A percentile compares a stretch with the other conserved stretches of the same genome.
Evolutionary conservation across 176 grass and related monocot genomes (phyloP).

Genomic region (Raddia distichophylla): DNA sequence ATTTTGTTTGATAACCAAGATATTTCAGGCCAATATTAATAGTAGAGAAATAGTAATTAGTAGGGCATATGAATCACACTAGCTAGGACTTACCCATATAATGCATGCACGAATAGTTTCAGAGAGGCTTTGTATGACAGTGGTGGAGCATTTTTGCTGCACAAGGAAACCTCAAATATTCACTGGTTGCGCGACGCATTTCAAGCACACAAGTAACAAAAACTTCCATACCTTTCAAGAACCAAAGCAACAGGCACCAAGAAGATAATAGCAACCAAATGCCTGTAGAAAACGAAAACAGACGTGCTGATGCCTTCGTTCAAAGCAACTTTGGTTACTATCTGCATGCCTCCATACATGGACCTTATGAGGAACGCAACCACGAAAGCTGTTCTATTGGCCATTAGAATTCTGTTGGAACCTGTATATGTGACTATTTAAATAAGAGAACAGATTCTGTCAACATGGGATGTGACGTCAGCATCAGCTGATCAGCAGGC

Average conservation of each 20-base stretch:
- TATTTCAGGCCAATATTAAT: background rate
- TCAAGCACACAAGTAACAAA: background rate
- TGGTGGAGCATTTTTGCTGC: constrained; percentile 51
- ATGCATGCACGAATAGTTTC: constrained; percentile 49
- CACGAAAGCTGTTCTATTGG: constrained; percentile 22
- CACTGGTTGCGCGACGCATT: background rate
- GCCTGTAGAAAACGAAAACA: constrained; percentile 65
- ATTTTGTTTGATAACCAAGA: background rate
- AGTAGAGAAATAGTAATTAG: background rate
- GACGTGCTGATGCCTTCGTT: constrained; percentile 40
- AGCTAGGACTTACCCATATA: constrained; percentile 42
- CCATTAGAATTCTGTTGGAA: constrained; percentile 30
- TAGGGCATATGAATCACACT: background rate
- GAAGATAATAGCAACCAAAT: constrained; percentile 36
- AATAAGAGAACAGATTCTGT: background rate
- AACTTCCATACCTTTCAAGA: constrained; percentile 45
- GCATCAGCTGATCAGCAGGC: background rate
- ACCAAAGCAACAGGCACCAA: constrained; percentile 51
- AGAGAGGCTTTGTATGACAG: constrained; percentile 36
- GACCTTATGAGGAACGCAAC: constrained; percentile 40
- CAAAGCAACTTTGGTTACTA: constrained; percentile 44
- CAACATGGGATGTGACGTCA: background rate
- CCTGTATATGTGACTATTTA: background rate
- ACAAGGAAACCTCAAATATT: background rate
- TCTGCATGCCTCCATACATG: constrained; percentile 55